A percentile compares a stretch with the other conserved stretches of the same genome.
Evolutionary conservation across 768 basidiomycete genomes (phyloP).

Genomic region (Lactarius hengduanensis): DNA sequence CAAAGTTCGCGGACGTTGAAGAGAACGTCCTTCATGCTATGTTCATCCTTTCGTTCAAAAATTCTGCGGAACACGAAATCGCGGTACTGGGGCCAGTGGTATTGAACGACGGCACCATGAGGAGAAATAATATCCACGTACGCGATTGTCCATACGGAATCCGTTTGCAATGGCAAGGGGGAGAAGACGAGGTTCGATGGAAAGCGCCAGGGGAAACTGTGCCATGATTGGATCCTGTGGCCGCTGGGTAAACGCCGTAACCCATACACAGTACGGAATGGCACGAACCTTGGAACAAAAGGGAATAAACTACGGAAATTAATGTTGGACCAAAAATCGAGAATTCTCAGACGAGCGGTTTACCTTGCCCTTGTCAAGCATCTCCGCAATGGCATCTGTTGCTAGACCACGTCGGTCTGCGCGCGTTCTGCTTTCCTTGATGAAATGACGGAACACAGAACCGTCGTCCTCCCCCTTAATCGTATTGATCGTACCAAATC

Average conservation of each 20-base stretch:
- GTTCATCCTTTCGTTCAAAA: slow-evolving; percentile 66
- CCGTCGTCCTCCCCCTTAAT: slow-evolving; percentile 79
- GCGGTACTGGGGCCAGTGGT: slow-evolving; percentile 53
- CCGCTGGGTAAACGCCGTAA: slow-evolving; percentile 5
- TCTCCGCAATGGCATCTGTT: slow-evolving; percentile 63
- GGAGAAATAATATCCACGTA: slow-evolving; percentile 33
- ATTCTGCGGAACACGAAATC: slow-evolving; percentile 87
- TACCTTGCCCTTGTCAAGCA: slow-evolving; percentile 71
- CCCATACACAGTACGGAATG: neutral
- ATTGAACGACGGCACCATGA: neutral
- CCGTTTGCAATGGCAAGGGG: slow-evolving; percentile 72
- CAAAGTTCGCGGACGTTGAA: slow-evolving; percentile 71
- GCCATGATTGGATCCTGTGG: slow-evolving; percentile 72
- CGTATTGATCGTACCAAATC: slow-evolving; percentile 64
- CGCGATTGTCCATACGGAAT: slow-evolving; percentile 77
- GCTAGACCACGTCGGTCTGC: slow-evolving; percentile 54
- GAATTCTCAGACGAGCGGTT: slow-evolving; percentile 30
- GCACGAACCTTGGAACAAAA: slow-evolving; percentile 62
- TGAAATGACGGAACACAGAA: slow-evolving; percentile 56
- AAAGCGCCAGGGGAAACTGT: slow-evolving; percentile 72
- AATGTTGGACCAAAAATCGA: slow-evolving; percentile 13
- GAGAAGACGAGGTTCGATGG: slow-evolving; percentile 72
- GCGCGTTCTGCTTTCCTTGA: slow-evolving; percentile 70
- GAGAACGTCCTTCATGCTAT: slow-evolving; percentile 59
- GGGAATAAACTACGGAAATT: slow-evolving; percentile 62